Percentiles rank a stretch among this genome's conserved stretches.
phyloP scores from a whole-genome alignment of 78 protist species.

The Cavenderia fasciculata region DNA sequence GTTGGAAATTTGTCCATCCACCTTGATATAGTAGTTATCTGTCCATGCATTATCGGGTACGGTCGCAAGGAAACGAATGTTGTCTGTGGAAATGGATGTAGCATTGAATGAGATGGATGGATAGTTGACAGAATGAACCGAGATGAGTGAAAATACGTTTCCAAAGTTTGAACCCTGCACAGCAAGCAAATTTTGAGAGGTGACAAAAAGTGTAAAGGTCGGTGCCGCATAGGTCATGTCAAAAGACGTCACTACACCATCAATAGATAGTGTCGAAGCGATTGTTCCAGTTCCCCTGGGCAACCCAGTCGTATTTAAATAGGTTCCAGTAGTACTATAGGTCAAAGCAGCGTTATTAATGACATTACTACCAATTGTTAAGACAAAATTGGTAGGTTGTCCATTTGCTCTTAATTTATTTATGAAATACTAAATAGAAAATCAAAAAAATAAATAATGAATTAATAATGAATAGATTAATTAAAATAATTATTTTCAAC shows the following conservation, averaged over 20 bases:
- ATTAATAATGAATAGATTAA: too few species aligned
- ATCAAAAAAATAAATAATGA: too few species aligned
- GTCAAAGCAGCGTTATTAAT: too few species aligned
- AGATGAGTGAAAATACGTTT: neutral
- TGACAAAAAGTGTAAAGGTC: neutral
- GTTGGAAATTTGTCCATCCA: slow-evolving; percentile 22
- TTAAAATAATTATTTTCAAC: too few species aligned
- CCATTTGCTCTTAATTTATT: too few species aligned
- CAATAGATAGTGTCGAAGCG: neutral
- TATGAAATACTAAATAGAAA: too few species aligned
- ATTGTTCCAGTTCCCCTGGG: too few species aligned
- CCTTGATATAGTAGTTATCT: neutral
- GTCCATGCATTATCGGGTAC: neutral
- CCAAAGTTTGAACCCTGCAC: neutral
- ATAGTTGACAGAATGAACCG: neutral
- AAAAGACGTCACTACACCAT: neutral
- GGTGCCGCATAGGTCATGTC: neutral
- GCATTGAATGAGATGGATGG: neutral
- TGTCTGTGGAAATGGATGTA: neutral
- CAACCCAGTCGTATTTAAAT: too few species aligned
- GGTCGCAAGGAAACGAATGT: neutral
- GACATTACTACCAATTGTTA: too few species aligned
- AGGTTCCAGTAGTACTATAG: too few species aligned
- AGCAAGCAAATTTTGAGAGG: neutral
- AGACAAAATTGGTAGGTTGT: too few species aligned